Evolutionary conservation across 257 asterid species (phyloP).

Genomic region (Agastache rugosa): DNA sequence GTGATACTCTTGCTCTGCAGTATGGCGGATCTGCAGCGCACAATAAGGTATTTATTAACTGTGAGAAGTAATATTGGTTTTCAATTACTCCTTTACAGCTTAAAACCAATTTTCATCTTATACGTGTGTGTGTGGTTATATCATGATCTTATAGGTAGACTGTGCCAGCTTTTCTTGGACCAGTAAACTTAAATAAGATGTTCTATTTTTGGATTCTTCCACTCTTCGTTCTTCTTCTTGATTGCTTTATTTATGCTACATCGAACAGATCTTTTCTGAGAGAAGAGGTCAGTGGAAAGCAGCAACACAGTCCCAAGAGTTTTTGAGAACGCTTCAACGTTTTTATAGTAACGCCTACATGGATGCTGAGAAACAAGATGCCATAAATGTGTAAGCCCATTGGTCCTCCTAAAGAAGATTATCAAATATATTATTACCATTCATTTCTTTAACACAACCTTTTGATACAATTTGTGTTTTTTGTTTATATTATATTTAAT

Average conservation of each 20-base stretch:
- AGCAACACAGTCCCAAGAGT: constrained; percentile 88
- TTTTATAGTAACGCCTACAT: constrained; percentile 82
- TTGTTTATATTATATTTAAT: constrained; percentile 20
- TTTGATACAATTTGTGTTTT: not conserved
- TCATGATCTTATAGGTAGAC: not conserved
- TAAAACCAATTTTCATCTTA: no score
- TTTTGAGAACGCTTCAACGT: constrained; percentile 83
- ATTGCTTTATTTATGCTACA: constrained; percentile 21
- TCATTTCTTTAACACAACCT: constrained; percentile 8
- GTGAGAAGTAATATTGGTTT: not conserved
- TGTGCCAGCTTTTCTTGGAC: not conserved
- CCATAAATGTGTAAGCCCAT: constrained; percentile 81
- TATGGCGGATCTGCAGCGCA: constrained; percentile 99
- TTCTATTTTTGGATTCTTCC: not conserved
- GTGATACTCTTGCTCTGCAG: constrained; percentile 91
- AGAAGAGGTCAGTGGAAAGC: constrained; percentile 97
- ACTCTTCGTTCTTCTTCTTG: constrained; percentile 34
- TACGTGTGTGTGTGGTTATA: no score
- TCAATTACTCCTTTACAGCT: no score
- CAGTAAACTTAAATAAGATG: not conserved
- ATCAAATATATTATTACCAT: constrained; percentile 4
- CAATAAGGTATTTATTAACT: constrained; percentile 67
- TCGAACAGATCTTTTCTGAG: constrained; percentile 82
- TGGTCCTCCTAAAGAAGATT: constrained; percentile 16
- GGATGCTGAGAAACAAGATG: constrained; percentile 95